These are phyloP conservation scores for Leccinum subtestaceum DNA, from an alignment of 768 basidiomycete species.

Conservation along the genomic window DNA sequence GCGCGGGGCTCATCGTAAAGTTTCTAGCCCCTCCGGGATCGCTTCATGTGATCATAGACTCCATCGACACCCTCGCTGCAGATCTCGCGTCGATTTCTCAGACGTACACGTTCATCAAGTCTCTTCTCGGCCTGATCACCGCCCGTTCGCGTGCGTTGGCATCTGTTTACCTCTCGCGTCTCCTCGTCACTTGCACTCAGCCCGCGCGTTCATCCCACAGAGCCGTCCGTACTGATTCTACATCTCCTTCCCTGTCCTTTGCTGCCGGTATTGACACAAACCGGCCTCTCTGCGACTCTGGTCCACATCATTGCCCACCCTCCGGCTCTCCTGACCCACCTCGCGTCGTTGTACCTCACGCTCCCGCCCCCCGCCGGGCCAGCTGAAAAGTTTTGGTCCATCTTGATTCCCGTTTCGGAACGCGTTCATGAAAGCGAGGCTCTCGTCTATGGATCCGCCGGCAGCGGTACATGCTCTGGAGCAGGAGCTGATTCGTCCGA, in stretches of 20 bases:
- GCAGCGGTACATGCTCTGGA: constrained; percentile 43
- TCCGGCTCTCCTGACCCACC: constrained; percentile 59
- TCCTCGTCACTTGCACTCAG: constrained; percentile 8
- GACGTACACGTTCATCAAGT: constrained; percentile 50
- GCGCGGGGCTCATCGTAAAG: constrained; percentile 6
- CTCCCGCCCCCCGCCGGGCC: constrained; percentile 64
- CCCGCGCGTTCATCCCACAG: constrained; percentile 27
- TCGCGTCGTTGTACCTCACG: constrained; percentile 69
- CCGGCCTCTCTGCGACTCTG: constrained; percentile 63
- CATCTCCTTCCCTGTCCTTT: constrained; percentile 54
- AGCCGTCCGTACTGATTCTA: constrained; percentile 56
- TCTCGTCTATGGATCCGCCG: constrained; percentile 56
- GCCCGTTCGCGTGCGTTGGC: constrained; percentile 47
- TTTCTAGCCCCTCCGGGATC: constrained; percentile 41
- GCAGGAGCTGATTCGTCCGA: constrained; percentile 40
- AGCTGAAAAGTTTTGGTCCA: constrained; percentile 74
- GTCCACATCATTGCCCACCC: constrained; percentile 69
- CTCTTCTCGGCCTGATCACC: constrained; percentile 44
- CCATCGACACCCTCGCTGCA: constrained; percentile 59
- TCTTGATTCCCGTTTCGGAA: constrained; percentile 70
- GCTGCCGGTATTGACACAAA: constrained; percentile 53
- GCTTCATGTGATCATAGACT: constrained; percentile 69
- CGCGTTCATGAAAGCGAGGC: constrained; percentile 55
- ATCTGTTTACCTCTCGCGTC: not conserved
- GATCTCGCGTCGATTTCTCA: constrained; percentile 56